Evolutionary conservation across 2,329 filamentous ascomycete genomes (phyloP).

Genomic region (Claviceps digitariae): DNA sequence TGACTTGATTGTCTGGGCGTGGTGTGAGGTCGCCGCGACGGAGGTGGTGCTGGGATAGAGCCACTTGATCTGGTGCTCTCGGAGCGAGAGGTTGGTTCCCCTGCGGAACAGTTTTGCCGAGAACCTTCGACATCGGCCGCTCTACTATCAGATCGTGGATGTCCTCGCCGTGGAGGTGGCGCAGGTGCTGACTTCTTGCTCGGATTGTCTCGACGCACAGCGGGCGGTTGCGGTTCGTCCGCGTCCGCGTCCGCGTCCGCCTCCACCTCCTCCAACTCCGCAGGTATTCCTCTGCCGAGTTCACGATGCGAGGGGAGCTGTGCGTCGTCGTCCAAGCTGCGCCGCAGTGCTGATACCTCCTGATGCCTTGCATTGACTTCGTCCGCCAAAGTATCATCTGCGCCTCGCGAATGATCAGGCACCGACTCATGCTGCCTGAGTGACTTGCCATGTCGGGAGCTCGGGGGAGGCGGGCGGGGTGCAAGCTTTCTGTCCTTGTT

Average conservation of each 20-base stretch:
- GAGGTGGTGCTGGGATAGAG: conserved; percentile 38
- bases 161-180: conserved; percentile 36
- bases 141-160: conserved; percentile 32
- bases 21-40: conserved; percentile 35
- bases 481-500: conserved; percentile 45
- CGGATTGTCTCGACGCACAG: conserved; percentile 7
- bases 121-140: background rate
- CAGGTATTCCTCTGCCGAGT: conserved; percentile 21
- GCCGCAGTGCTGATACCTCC: conserved; percentile 33
- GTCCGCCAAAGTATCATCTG: background rate
- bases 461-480: conserved; percentile 47
- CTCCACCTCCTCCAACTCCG: conserved; percentile 2
- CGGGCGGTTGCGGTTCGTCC: background rate
- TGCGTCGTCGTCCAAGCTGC: conserved; percentile 26
- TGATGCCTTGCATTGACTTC: conserved; percentile 19
- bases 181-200: conserved; percentile 32
- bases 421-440: conserved; percentile 31
- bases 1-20: conserved; percentile 18
- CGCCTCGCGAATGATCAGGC: background rate
- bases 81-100: conserved; percentile 33
- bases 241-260: no score
- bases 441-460: conserved; percentile 64
- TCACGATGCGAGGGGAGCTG: conserved; percentile 42
- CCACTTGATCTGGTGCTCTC: conserved; percentile 29
- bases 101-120: conserved; percentile 12